Evolutionary conservation across 441 rosid species (phyloP).

Genomic region (Bruguiera hainesii): DNA sequence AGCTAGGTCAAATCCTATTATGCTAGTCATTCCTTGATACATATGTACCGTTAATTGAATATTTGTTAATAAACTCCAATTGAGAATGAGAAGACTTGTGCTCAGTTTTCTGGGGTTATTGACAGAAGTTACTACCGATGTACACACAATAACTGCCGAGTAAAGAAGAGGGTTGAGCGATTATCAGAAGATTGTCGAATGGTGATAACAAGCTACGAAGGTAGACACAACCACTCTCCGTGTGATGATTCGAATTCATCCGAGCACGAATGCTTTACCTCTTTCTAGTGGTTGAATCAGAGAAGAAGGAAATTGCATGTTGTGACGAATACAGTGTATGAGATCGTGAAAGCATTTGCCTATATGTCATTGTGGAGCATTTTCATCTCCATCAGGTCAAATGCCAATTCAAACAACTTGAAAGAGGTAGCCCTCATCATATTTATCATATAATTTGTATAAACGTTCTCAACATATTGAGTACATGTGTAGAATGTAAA

Average conservation of each 20-base stretch:
- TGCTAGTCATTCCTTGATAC: too few species aligned
- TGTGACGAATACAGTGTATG: constrained; percentile 7
- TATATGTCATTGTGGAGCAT: background rate
- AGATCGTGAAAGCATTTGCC: constrained; percentile 5
- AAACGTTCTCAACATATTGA: too few species aligned
- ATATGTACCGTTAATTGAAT: too few species aligned
- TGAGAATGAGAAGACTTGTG: too few species aligned
- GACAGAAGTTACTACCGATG: constrained; percentile 89
- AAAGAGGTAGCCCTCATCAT: too few species aligned
- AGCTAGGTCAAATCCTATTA: too few species aligned
- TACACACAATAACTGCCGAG: constrained; percentile 78
- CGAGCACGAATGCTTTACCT: constrained; percentile 64
- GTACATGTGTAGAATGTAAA: too few species aligned
- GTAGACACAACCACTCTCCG: constrained; percentile 91
- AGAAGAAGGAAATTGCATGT: background rate
- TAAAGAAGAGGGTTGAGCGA: constrained; percentile 95
- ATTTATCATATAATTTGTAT: too few species aligned
- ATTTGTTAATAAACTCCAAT: too few species aligned
- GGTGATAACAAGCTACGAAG: constrained; percentile 97
- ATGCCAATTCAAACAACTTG: too few species aligned
- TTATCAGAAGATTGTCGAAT: constrained; percentile 91
- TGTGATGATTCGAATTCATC: constrained; percentile 78
- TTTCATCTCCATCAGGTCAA: background rate
- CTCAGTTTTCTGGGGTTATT: background rate
- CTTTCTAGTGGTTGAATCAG: constrained; percentile 32